A percentile compares a stretch with the other conserved stretches of the same genome.
Evolutionary conservation across 148 eudicot genomes (phyloP).

Genomic region (Vaccinium macrocarpon): DNA sequence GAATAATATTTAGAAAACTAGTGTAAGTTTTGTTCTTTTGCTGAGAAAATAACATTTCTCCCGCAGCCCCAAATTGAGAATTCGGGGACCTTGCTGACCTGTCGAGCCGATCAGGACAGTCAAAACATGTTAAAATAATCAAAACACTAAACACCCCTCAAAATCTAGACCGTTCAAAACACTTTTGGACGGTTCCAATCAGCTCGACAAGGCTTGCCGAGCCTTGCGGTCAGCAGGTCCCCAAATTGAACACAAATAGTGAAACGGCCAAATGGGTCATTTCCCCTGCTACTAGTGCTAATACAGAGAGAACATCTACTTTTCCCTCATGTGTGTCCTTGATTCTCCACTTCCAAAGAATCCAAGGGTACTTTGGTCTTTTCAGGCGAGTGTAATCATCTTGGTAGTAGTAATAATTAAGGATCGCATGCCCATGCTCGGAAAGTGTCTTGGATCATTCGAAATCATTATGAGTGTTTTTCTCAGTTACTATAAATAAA

Average conservation of each 20-base stretch:
- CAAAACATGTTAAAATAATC: too few species aligned
- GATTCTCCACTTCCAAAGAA: not conserved
- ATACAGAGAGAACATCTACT: too few species aligned
- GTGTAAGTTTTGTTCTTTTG: slow-evolving; percentile 18
- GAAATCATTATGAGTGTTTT: not conserved
- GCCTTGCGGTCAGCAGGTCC: too few species aligned
- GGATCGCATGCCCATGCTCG: not conserved
- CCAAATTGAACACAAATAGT: not conserved
- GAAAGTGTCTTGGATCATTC: not conserved
- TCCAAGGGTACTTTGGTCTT: not conserved
- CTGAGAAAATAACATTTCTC: not conserved
- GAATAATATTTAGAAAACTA: slow-evolving; percentile 9
- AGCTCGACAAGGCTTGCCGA: too few species aligned
- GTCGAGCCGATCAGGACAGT: too few species aligned
- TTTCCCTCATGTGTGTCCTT: not conserved
- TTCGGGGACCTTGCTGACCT: too few species aligned
- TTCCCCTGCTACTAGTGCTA: too few species aligned
- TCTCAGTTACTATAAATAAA: not conserved
- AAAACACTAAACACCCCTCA: too few species aligned
- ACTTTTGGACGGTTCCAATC: too few species aligned
- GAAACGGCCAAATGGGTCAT: too few species aligned
- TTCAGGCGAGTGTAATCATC: too few species aligned
- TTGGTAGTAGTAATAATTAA: not conserved
- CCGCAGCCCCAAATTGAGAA: not conserved
- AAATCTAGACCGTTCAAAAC: too few species aligned